A percentile compares a stretch with the other conserved stretches of the same genome.
Evolutionary conservation across 345 rosid genomes (phyloP).

Genomic region (Ceriops zippeliana): DNA sequence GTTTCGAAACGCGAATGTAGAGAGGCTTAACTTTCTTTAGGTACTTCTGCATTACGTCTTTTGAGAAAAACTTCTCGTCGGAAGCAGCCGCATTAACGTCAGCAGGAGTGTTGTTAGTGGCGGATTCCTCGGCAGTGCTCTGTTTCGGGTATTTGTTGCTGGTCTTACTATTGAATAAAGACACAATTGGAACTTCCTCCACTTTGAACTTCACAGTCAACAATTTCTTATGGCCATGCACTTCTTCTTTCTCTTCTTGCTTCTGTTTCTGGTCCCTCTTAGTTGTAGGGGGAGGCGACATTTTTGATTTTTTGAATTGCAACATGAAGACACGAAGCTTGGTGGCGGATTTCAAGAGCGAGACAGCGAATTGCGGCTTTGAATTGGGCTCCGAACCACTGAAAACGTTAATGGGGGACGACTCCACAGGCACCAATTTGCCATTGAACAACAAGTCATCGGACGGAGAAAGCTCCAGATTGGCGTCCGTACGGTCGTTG

Average conservation of each 20-base stretch:
- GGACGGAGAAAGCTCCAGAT: constrained; percentile 51
- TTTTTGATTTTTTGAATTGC: constrained; percentile 51
- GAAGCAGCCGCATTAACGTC: not conserved
- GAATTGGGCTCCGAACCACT: constrained; percentile 36
- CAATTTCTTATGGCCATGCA: constrained; percentile 33
- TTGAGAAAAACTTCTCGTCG: constrained; percentile 44
- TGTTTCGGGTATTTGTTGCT: constrained; percentile 40
- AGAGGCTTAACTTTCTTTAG: constrained; percentile 88
- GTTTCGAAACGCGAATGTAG: constrained; percentile 75
- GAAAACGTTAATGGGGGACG: constrained; percentile 26
- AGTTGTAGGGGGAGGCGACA: not conserved
- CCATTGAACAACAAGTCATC: constrained; percentile 80
- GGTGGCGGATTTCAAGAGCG: constrained; percentile 75
- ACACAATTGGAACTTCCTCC: constrained; percentile 68
- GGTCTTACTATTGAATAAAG: constrained; percentile 67
- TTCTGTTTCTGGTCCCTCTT: constrained; percentile 7
- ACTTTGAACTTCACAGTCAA: constrained; percentile 68
- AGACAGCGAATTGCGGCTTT: constrained; percentile 57
- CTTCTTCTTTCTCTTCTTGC: constrained; percentile 25
- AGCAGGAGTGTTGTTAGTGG: not conserved
- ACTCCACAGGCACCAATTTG: constrained; percentile 51
- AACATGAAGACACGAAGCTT: constrained; percentile 76
- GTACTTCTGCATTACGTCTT: constrained; percentile 72
- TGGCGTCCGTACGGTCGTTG: constrained; percentile 47
- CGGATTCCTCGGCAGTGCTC: constrained; percentile 33